Evolutionary conservation across 83 land plant genomes (phyloP).

Genomic region (Isoetes engelmannii): DNA sequence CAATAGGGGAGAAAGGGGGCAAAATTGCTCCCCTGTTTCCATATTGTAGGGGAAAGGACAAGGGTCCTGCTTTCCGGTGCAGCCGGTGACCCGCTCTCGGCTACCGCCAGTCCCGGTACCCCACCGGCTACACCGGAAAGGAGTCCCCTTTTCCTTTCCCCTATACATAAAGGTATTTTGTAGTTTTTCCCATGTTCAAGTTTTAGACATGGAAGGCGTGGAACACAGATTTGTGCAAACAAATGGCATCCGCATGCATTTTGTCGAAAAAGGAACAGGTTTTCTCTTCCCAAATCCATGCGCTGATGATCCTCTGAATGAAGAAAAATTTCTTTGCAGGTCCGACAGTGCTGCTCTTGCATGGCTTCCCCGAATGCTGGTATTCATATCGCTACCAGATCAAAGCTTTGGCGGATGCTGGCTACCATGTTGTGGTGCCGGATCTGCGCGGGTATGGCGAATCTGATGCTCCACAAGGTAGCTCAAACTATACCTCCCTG

Average conservation of each 20-base stretch:
- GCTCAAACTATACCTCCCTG: conserved; percentile 24
- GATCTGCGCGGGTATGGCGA: conserved; percentile 63
- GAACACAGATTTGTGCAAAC: conserved; percentile 33
- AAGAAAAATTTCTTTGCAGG: conserved; percentile 13
- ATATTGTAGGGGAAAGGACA: no score
- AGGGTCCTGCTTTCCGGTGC: no score
- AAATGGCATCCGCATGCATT: conserved; percentile 57
- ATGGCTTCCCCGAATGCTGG: conserved; percentile 83
- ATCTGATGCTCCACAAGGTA: conserved; percentile 35
- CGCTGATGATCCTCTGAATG: not conserved
- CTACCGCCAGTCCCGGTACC: no score
- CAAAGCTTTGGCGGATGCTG: conserved; percentile 36
- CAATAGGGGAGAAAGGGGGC: no score
- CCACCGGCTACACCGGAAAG: no score
- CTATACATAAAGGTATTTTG: no score
- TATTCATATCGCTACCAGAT: conserved; percentile 76
- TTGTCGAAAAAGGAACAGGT: conserved; percentile 48
- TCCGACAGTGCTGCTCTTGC: conserved; percentile 50
- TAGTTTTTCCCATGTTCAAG: no score
- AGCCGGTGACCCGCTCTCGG: no score
- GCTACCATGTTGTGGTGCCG: conserved; percentile 56
- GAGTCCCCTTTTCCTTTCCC: no score
- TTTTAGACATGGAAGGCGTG: no score
- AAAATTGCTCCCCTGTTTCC: no score
- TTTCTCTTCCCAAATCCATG: not conserved